Conservation (phyloP, 768 basidiomycete species). For the Pleurotus djamor region DNA sequence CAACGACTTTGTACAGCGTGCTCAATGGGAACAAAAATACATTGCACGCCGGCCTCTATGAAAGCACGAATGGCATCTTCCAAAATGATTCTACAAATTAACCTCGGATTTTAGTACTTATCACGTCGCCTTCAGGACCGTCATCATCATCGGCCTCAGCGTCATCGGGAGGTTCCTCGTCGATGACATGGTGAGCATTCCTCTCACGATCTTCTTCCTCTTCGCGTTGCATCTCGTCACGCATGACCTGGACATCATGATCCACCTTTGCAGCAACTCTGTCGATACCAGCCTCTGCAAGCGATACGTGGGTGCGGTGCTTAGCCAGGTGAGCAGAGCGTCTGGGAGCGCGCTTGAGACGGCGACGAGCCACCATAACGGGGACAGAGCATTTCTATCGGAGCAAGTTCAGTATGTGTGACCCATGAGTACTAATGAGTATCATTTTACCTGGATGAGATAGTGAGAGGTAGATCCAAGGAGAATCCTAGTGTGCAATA, state of each 20-base stretch:
- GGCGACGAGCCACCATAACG: constrained; percentile 93
- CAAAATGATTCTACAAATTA: constrained; percentile 1
- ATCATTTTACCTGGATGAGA: constrained; percentile 63
- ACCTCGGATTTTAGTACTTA: constrained; percentile 32
- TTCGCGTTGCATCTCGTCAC: constrained; percentile 64
- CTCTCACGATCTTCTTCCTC: constrained; percentile 53
- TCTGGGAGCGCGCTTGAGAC: constrained; percentile 84
- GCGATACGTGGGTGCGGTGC: constrained; percentile 78
- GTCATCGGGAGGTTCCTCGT: constrained; percentile 12
- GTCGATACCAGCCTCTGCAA: constrained; percentile 88
- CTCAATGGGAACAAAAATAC: no score
- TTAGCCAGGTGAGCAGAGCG: constrained; percentile 79
- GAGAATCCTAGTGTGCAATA: constrained; percentile 60
- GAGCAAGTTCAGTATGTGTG: not conserved
- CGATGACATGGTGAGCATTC: constrained; percentile 20
- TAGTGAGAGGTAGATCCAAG: constrained; percentile 96
- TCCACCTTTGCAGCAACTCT: constrained; percentile 85
- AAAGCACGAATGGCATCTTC: not conserved
- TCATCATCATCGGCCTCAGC: constrained; percentile 17
- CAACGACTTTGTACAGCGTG: no score
- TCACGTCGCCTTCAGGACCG: constrained; percentile 21
- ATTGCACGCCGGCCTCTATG: not conserved
- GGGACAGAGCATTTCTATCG: constrained; percentile 93
- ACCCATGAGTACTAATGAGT: not conserved
- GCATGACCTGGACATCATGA: constrained; percentile 79